Conservation (phyloP, 83 land plant species). For the Picea mariana region DNA sequence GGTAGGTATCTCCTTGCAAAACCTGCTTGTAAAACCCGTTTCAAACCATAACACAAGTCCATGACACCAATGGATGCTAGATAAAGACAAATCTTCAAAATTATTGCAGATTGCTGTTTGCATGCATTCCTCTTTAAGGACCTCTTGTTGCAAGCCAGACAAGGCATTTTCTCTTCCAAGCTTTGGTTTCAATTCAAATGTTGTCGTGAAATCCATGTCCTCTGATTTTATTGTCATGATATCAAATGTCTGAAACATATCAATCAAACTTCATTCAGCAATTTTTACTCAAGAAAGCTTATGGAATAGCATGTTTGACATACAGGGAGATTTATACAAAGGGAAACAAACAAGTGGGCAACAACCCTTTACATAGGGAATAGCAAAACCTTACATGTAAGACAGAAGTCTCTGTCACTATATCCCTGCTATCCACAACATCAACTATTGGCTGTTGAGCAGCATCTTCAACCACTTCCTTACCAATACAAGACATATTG, state of each 20-base stretch:
- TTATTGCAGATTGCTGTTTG: neutral
- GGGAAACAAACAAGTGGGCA: neutral
- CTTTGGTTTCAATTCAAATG: constrained; percentile 50
- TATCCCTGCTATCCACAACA: constrained; percentile 56
- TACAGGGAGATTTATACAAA: neutral
- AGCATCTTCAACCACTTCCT: constrained; percentile 82
- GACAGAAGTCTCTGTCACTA: constrained; percentile 65
- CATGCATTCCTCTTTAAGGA: neutral
- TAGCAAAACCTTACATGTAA: constrained; percentile 54
- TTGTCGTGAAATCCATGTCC: constrained; percentile 86
- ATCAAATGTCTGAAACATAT: constrained; percentile 73
- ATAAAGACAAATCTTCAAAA: neutral
- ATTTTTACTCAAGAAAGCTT: neutral
- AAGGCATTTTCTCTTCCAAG: constrained; percentile 8
- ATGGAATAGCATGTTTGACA: neutral
- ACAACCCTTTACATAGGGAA: neutral
- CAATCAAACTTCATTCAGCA: neutral
- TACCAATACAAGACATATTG: constrained; percentile 85
- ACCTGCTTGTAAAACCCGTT: constrained; percentile 76
- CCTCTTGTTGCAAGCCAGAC: neutral
- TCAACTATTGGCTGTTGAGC: constrained; percentile 73
- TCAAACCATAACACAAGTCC: constrained; percentile 97
- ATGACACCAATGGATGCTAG: constrained; percentile 54
- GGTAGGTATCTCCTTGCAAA: constrained; percentile 77
- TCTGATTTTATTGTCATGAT: constrained; percentile 66